Evolutionary conservation across 2,329 filamentous ascomycete genomes (phyloP).

Genomic region (Albophoma yamanashiensis): DNA sequence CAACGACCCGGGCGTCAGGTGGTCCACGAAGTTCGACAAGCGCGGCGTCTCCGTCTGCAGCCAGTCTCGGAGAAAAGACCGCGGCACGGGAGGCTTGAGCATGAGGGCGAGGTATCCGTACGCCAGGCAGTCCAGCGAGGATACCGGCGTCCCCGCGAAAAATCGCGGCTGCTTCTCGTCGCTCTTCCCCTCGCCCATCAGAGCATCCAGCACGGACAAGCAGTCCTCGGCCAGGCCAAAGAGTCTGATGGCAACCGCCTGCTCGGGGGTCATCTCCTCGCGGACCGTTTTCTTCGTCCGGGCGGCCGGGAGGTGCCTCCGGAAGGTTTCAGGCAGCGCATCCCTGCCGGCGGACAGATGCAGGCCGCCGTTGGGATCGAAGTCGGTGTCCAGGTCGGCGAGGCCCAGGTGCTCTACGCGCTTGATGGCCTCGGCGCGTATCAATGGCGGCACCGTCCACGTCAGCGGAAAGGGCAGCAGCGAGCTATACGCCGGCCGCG

Average conservation of each 20-base stretch:
- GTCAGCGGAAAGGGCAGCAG: slow-evolving; percentile 80
- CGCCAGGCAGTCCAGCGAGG: slow-evolving; percentile 61
- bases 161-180: slow-evolving; percentile 18
- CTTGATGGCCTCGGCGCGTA: slow-evolving; percentile 59
- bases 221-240: slow-evolving; percentile 62
- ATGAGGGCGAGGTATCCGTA: slow-evolving; percentile 73
- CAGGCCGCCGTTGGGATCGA: slow-evolving; percentile 25
- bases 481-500: slow-evolving; percentile 68
- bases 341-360: slow-evolving; percentile 25
- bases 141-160: slow-evolving; percentile 13
- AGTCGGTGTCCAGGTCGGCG: slow-evolving; percentile 55
- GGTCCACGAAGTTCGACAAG: slow-evolving; percentile 20
- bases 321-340: slow-evolving; percentile 27
- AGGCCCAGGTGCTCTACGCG: slow-evolving; percentile 62
- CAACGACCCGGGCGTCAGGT: slow-evolving; percentile 15
- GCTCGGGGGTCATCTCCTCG: slow-evolving; percentile 56
- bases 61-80: slow-evolving; percentile 29
- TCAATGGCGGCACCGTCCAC: slow-evolving; percentile 69
- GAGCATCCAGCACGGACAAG: slow-evolving; percentile 57
- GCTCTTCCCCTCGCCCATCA: slow-evolving; percentile 21
- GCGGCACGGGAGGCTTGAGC: slow-evolving; percentile 37
- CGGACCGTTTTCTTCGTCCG: slow-evolving; percentile 45
- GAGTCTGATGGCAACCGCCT: slow-evolving; percentile 64
- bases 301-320: slow-evolving; percentile 24
- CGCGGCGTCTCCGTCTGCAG: slow-evolving; percentile 20